phyloP scores from a whole-genome alignment of 1,139 yeast species.

The Diutina siamensis region DNA sequence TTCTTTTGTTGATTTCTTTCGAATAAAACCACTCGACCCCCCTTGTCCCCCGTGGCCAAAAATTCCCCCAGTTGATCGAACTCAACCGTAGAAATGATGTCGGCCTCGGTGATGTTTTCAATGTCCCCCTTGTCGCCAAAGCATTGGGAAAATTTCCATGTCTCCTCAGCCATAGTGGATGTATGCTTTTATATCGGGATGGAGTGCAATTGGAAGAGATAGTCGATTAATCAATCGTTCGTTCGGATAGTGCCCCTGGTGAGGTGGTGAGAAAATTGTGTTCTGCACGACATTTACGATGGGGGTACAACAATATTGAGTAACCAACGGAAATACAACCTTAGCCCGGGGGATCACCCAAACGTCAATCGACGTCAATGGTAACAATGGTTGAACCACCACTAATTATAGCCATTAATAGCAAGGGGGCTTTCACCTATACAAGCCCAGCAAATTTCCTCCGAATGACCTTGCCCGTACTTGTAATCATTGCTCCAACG shows the following conservation, averaged over 20 bases:
- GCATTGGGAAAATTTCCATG: constrained; percentile 77
- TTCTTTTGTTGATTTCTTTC: constrained; percentile 77
- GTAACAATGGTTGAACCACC: too few relatives aligned
- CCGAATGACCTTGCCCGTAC: too few relatives aligned
- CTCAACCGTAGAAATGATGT: constrained; percentile 93
- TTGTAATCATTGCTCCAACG: too few relatives aligned
- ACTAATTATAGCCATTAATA: too few relatives aligned
- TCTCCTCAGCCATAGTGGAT: constrained; percentile 15
- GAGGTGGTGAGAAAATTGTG: constrained; percentile 1
- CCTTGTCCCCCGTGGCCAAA: constrained; percentile 96
- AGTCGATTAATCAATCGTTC: not conserved
- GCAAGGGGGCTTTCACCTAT: too few relatives aligned
- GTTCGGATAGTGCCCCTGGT: constrained; percentile 2
- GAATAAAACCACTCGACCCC: constrained; percentile 93
- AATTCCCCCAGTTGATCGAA: constrained; percentile 93
- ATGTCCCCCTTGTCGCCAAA: constrained; percentile 98
- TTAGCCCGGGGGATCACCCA: too few relatives aligned
- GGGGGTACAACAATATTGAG: too few relatives aligned
- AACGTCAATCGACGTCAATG: too few relatives aligned
- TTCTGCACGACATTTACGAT: constrained; percentile 2
- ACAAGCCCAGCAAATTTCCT: too few relatives aligned
- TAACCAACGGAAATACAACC: too few relatives aligned
- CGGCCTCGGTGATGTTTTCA: constrained; percentile 94
- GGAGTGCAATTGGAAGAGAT: not conserved
- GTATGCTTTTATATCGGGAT: not conserved